Evolutionary conservation across 768 basidiomycete species (phyloP).

Genomic region (Rhodotorula diobovata): DNA sequence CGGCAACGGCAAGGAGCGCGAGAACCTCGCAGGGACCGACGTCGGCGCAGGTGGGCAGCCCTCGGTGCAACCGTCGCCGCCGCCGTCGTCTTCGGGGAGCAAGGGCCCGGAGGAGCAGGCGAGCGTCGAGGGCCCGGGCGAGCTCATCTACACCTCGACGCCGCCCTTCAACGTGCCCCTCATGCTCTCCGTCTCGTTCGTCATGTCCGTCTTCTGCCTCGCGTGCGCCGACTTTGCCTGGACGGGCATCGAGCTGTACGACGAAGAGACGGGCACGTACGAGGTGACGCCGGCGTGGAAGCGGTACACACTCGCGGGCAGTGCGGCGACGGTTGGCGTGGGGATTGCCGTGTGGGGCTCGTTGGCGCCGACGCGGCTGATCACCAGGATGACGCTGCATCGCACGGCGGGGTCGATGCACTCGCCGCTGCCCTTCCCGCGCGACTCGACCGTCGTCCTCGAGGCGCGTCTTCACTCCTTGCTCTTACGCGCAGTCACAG

Average conservation of each 20-base stretch:
- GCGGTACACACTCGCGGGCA: conserved; percentile 19
- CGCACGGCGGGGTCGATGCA: not conserved
- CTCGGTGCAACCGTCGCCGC: not conserved
- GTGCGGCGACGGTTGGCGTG: not conserved
- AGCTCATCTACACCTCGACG: conserved; percentile 23
- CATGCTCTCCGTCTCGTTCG: conserved; percentile 20
- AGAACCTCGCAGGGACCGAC: conserved; percentile 26
- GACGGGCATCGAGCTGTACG: conserved; percentile 10
- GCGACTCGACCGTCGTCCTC: conserved; percentile 22
- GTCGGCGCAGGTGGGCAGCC: conserved; percentile 5
- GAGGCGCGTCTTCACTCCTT: not conserved
- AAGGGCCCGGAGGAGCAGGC: not conserved
- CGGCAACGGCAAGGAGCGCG: not conserved
- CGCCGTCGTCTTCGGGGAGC: not conserved
- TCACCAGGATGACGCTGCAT: conserved; percentile 26
- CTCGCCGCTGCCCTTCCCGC: conserved; percentile 19
- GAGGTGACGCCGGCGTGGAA: conserved; percentile 22
- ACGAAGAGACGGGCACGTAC: conserved; percentile 31
- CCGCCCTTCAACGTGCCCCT: conserved; percentile 24
- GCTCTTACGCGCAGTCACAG: not conserved
- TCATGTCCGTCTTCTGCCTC: conserved; percentile 29
- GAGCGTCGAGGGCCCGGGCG: not conserved
- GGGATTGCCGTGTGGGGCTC: conserved; percentile 11
- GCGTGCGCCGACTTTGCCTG: conserved; percentile 26
- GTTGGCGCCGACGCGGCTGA: conserved; percentile 21